Evolutionary conservation across 2,329 filamentous ascomycete genomes (phyloP).

Genomic region (Aspergillus tamarii): DNA sequence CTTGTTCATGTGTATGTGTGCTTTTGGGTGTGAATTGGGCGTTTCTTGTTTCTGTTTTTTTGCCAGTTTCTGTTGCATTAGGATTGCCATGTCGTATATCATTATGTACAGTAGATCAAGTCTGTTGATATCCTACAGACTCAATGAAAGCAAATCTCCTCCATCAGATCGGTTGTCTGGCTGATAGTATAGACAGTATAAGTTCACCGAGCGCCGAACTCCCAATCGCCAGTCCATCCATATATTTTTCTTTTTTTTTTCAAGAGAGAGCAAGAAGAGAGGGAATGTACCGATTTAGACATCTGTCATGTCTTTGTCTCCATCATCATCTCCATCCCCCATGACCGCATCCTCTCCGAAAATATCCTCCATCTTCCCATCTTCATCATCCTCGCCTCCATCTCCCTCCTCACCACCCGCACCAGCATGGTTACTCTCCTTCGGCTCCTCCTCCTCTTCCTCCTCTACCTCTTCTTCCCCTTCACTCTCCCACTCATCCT

Average conservation of each 20-base stretch:
- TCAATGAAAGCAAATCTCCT: constrained; percentile 6
- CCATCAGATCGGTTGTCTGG: background rate
- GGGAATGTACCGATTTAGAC: constrained; percentile 30
- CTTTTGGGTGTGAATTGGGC: background rate
- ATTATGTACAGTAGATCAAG: constrained; percentile 17
- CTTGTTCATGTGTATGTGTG: background rate
- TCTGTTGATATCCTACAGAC: constrained; percentile 2
- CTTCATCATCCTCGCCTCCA: constrained; percentile 42
- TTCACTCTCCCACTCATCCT: constrained; percentile 62
- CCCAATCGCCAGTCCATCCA: constrained; percentile 7
- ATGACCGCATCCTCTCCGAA: constrained; percentile 48
- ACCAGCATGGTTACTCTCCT: constrained; percentile 25
- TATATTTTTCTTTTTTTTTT: background rate
- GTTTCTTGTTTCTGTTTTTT: background rate
- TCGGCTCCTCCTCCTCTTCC: constrained; percentile 27
- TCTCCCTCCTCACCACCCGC: constrained; percentile 38
- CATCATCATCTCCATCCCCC: constrained; percentile 38
- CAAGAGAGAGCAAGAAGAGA: background rate
- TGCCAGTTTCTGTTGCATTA: constrained; percentile 1
- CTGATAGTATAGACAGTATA: background rate
- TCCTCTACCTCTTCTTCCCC: constrained; percentile 47
- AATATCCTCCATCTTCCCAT: constrained; percentile 53
- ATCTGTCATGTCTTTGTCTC: constrained; percentile 49
- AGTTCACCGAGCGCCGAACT: constrained; percentile 10
- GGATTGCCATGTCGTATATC: constrained; percentile 10